Percentiles rank a stretch among this genome's conserved stretches.
Conservation (phyloP, 31 red algal genomes). For the Asparagopsis taxiformis region DNA sequence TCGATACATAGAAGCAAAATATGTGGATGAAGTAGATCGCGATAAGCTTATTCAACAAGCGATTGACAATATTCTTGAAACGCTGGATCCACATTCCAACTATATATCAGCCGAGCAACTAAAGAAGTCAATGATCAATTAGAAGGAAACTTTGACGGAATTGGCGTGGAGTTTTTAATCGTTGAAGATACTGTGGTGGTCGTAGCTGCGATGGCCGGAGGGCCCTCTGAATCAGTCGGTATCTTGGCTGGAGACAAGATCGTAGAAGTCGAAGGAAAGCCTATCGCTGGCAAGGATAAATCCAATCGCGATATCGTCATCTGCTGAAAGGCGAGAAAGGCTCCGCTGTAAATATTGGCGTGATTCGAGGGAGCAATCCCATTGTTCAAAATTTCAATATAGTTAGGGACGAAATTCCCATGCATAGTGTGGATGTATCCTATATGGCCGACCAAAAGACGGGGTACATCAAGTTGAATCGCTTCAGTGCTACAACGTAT, state of each 20-base stretch:
- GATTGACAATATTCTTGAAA: no score
- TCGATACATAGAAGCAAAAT: no score
- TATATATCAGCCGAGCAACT: no score
- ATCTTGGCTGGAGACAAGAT: slow-evolving; percentile 25
- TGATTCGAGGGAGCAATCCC: background rate
- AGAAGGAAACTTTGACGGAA: slow-evolving; percentile 21
- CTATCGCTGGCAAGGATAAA: slow-evolving; percentile 6
- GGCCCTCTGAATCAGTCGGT: slow-evolving; percentile 8
- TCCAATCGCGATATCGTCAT: background rate
- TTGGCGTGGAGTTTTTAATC: slow-evolving; percentile 22
- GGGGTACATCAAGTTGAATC: slow-evolving; percentile 24
- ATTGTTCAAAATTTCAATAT: slow-evolving; percentile 4
- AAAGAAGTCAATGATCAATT: no score
- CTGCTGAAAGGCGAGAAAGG: slow-evolving; percentile 4
- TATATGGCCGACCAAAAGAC: slow-evolving; percentile 16
- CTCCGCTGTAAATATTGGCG: background rate
- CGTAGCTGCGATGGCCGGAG: slow-evolving; percentile 2
- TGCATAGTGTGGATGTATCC: slow-evolving; percentile 15
- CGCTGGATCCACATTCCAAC: no score
- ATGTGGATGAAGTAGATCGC: no score
- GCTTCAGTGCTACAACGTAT: slow-evolving; percentile 25
- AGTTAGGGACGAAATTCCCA: slow-evolving; percentile 9
- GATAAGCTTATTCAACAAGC: no score
- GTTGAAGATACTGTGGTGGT: slow-evolving; percentile 22
- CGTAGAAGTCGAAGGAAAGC: slow-evolving; percentile 15